Base-by-base conservation (phyloP, 495 filamentous ascomycete species). In the Cladorrhinum samala region DNA sequence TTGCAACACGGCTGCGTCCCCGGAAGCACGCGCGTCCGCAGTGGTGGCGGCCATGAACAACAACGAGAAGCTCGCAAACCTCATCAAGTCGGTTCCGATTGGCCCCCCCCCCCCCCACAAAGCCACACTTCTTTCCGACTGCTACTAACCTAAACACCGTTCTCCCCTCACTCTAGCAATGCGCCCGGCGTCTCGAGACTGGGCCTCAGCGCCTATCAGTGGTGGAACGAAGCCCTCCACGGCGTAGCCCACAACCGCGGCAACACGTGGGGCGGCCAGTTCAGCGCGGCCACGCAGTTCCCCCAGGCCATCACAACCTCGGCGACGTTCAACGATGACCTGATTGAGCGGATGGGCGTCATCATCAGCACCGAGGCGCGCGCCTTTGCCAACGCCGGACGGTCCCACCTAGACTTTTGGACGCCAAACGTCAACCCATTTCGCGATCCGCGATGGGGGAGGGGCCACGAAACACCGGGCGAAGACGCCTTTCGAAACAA, bases 371-470 rank as follows among this genome's bases (percentile, higher is more conserved):
- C 76, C 4, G 82, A 89, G 62, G 82, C 78, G 11, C 71, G 85
- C n/a, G 83, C 84, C 2, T 87, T 83, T 59, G 83, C 72, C 63
- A 89, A 89, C 53, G 74, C 52, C 16, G 78, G 77, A n/a, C 66
- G 72, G 16, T 74, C 73, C 40, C 78, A 80, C 0, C 63, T 87
- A 5, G 79, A 87, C 59, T 80, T 71, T 48, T 89, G 82, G 69
- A 78, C 84, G 0, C 83, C 84, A 1, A 84, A 87, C 58, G 83
- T 87, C 66, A 88, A 88, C 61, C 73, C 78, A 1, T 87, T 83
- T 68, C 63, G 63, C 25, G 72, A 76, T 37, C 75, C 76, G 3
- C 61, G 70, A 49, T 73, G 74, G 69, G 74, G 74, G 0, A 55
- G 73, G 3, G 65, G 62, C n/a, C 43, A 51, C 23, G 64, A 61